phyloP scores from a whole-genome alignment of 2,329 filamentous ascomycete species.

The Grosmannia huntii region DNA sequence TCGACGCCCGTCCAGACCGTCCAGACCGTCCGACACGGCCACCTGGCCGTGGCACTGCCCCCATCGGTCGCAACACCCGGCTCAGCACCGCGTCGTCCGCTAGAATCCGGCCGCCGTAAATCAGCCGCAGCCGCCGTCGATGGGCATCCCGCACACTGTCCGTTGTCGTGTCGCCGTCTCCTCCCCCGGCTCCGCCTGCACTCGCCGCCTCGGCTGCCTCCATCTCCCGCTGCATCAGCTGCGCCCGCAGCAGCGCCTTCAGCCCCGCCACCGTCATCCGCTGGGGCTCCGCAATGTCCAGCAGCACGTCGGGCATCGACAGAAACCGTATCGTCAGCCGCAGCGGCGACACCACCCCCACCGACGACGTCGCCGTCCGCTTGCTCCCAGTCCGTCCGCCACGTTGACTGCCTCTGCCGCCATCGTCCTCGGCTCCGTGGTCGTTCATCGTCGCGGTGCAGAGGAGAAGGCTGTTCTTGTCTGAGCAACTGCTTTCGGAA shows the following conservation, averaged over 20 bases:
- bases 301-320: constrained; percentile 67
- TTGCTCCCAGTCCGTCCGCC: not conserved
- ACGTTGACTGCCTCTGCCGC: not conserved
- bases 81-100: constrained; percentile 58
- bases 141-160: constrained; percentile 17
- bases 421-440: not conserved
- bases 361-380: not conserved
- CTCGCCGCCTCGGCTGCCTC: constrained; percentile 23
- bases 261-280: constrained; percentile 63
- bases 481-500: too few species aligned
- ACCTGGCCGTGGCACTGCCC: constrained; percentile 23
- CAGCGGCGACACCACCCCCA: constrained; percentile 32
- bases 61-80: constrained; percentile 51
- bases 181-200: constrained; percentile 23
- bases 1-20: constrained; percentile 21
- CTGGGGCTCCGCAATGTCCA: constrained; percentile 58
- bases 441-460: not conserved
- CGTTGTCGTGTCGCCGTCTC: not conserved
- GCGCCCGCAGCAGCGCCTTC: constrained; percentile 67
- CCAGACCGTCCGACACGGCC: constrained; percentile 1
- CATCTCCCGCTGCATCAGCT: constrained; percentile 29
- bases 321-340: constrained; percentile 85
- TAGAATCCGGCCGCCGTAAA: constrained; percentile 79
- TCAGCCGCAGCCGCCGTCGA: constrained; percentile 67
- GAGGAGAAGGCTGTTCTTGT: too few species aligned